Evolutionary conservation across 169 alveolate species (phyloP), one percentile per base, ranked within the genome.

Genomic region (Cryptosporidium viatorum): DNA sequence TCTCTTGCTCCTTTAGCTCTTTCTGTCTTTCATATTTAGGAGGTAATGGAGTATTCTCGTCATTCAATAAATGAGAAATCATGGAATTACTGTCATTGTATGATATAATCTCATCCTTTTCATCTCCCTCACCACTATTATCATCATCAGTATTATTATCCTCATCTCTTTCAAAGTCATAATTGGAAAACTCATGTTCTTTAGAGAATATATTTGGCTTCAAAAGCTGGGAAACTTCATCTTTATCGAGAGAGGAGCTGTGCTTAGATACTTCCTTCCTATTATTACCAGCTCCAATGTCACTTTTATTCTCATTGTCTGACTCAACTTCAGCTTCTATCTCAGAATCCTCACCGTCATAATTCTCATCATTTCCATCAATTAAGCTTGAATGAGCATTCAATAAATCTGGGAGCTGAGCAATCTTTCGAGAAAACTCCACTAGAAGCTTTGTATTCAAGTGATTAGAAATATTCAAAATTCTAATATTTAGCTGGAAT

Each of bases 381-480:
- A 60, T 62, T 21, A 65, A 62, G 7, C 43, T 39, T 9, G 41
- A 31, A 21, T 65, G 43, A n/a, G 51, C 45, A 62, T 65, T 80
- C 80, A 75, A 80, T 23, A 80, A 33, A 29, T 80, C 89, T 3
- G 89, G 89, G 39, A 80, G 75, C 39, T 80, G 89, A 23, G 89
- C 35, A 16, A 62, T 48, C 14, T 45, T 65, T 26, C 51, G 73
- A 7, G 89, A 60, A 26, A 80, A 16, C 26, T 62, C 50, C 1
- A 80, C 67, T 18, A 80, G 23, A 45, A 29, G 62, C 7, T 80
- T 41, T 23, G 67, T 65, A n/a, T 80, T 60, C 5, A 62, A 43
- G 41, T 65, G 43, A 3, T 29, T 65, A 21, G 50, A 33, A n/a
- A 67, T 41, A 12, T 62, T 23, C 51, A 65, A 45, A 39, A 18